Evolutionary conservation across 208 protist species (phyloP).

Genomic region (Trichomonas gallinae): DNA sequence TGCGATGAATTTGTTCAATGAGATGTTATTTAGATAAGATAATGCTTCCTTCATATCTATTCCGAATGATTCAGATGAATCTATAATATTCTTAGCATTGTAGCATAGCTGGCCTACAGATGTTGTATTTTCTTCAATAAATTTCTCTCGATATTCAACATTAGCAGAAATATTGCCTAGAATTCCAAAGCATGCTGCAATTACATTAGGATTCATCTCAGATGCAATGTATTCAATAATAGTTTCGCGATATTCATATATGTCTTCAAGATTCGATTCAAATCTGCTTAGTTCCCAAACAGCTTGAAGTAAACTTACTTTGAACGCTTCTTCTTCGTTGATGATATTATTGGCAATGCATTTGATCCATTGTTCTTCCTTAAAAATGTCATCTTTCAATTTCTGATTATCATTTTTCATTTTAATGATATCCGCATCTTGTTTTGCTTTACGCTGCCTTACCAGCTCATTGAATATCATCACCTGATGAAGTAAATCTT

Average conservation of each 20-base stretch:
- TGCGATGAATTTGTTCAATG: background rate
- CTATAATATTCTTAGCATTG: background rate
- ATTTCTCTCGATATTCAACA: background rate
- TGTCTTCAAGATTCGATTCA: background rate
- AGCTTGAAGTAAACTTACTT: background rate
- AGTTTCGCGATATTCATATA: background rate
- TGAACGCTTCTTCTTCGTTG: background rate
- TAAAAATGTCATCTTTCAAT: background rate
- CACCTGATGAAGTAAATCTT: background rate
- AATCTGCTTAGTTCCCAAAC: background rate
- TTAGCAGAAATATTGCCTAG: background rate
- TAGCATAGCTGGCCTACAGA: background rate
- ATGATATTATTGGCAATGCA: background rate
- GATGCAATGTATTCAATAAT: background rate
- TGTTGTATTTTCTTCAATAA: background rate
- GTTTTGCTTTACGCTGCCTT: background rate
- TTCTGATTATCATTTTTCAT: background rate
- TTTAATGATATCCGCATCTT: background rate
- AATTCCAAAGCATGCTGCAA: background rate
- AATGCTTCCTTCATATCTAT: background rate
- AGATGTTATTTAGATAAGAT: background rate
- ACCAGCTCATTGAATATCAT: background rate
- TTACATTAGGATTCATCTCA: background rate
- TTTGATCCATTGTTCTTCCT: background rate
- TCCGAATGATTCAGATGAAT: background rate